Evolutionary conservation across 148 eudicot species (phyloP).

Genomic region (Hydrangea macrophylla): DNA sequence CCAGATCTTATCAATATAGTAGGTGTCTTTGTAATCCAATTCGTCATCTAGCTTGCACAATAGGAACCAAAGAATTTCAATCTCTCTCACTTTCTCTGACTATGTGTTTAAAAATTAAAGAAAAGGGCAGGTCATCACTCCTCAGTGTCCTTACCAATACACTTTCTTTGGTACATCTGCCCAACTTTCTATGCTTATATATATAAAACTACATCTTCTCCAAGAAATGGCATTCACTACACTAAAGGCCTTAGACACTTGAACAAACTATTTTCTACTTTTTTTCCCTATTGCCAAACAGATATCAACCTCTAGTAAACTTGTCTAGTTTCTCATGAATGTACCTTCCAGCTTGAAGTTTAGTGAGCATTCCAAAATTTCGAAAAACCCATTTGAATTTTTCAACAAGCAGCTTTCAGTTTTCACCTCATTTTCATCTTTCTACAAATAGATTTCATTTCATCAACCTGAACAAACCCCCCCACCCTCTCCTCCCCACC

Average conservation of each 20-base stretch:
- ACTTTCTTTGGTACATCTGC: constrained; percentile 1
- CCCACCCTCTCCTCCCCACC: background rate
- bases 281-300: background rate
- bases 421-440: background rate
- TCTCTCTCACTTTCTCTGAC: background rate
- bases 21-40: background rate
- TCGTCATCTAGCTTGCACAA: background rate
- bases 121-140: constrained; percentile 1
- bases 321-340: background rate
- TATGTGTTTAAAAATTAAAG: background rate
- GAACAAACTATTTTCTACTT: background rate
- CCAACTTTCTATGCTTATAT: background rate
- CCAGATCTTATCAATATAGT: background rate
- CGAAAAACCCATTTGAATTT: background rate
- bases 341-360: background rate
- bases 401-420: background rate
- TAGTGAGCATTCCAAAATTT: background rate
- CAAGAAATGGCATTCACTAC: background rate
- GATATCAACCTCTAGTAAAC: background rate
- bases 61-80: background rate
- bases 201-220: background rate
- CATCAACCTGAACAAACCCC: background rate
- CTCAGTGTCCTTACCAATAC: background rate
- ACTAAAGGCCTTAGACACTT: background rate
- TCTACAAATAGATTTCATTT: background rate